Evolutionary conservation across 169 alveolate genomes (phyloP), one percentile per base, ranked within the genome.

Genomic region (Cryptosporidium parvum): DNA sequence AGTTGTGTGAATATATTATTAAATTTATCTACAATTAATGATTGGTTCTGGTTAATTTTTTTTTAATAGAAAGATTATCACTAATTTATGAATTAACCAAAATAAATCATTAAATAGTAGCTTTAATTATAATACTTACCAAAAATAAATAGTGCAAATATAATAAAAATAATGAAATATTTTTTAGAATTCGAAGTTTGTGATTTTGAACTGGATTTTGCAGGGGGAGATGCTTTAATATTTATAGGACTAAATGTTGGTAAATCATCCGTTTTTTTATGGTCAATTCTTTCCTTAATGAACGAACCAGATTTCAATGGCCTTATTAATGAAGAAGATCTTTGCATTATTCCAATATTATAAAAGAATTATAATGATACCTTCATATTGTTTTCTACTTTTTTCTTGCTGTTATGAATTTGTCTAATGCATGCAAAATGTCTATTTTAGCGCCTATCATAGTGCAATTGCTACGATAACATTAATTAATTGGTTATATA

Each of bases 251-350:
- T 62, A 80, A 29, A 35, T 14, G 21, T 65, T 45, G 89, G 75
- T 37, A 80, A 80, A 62, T 80, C 68, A 44, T 80, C 89, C 1
- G 67, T 65, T 29, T 80, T 80, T 62, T 39, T 80, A 33, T 80
- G 75, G 23, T 80, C 80, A 39, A 16, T 29, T 21, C 26, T 35
- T 10, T 80, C 75, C 29, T 65, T 80, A 7, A 42, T 37, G n/a
- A 80, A 59, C 33, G 75, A 62, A 29, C 51, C 65, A 21, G 75
- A 59, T 37, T 67, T 80, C 0, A 65, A 48, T 61, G 73, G 89
- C 59, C 69, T 80, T 58, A 80, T 42, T 62, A 62, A 26, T 39
- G 89, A 80, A 12, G 89, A 80, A 65, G 89, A 80, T 65, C 89
- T 80, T 53, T 80, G 72, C 89, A 80, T 80, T 62, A 21, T 33